A percentile compares a stretch with the other conserved stretches of the same genome.
These are phyloP conservation scores for Rhizoclosmatium globosum DNA, from an alignment of 192 early-diverging fungal species.

Conservation along the genomic window DNA sequence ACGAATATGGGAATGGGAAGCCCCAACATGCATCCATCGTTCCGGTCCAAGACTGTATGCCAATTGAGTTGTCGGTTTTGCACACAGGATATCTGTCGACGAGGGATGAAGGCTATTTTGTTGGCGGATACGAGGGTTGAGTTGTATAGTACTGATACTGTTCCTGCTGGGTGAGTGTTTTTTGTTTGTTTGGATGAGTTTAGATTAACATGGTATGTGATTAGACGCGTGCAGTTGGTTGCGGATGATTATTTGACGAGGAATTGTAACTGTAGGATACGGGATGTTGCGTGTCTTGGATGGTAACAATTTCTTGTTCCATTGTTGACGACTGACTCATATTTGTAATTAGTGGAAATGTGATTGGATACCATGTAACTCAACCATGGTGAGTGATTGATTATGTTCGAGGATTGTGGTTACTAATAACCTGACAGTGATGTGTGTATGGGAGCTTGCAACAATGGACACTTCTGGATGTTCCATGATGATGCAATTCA, in stretches of 20 bases:
- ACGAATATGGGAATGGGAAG: too few species aligned
- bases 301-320: conserved; percentile 58
- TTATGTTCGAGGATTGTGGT: not conserved
- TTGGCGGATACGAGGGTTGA: conserved; percentile 77
- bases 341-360: conserved; percentile 57
- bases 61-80: conserved; percentile 68
- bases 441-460: conserved; percentile 85
- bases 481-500: conserved; percentile 82
- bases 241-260: conserved; percentile 82
- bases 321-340: not conserved
- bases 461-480: conserved; percentile 99
- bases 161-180: conserved; percentile 64
- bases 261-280: conserved; percentile 79
- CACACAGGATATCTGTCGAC: conserved; percentile 60
- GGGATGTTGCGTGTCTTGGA: conserved; percentile 80
- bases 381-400: conserved; percentile 48
- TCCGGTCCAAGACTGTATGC: conserved; percentile 70
- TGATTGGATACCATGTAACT: conserved; percentile 83
- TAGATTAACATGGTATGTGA: not conserved
- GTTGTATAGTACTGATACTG: conserved; percentile 77
- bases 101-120: conserved; percentile 87
- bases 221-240: conserved; percentile 71
- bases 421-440: conserved; percentile 72
- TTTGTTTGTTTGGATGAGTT: not conserved
- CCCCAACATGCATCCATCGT: conserved; percentile 54